Conservation (phyloP, 257 asterid genomes). For the Eucommia ulmoides region DNA sequence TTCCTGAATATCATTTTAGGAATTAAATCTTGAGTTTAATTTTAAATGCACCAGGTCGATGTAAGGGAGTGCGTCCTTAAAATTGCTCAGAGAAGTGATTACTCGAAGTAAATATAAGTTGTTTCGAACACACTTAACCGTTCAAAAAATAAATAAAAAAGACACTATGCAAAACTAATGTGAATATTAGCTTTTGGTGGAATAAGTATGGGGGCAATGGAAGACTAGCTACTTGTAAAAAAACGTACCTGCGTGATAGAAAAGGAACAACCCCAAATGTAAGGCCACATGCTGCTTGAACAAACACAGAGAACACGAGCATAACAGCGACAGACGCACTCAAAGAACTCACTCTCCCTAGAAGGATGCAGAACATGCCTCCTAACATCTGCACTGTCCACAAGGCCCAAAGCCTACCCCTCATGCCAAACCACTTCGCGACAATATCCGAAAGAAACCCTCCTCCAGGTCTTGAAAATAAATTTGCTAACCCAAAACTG, state of each 20-base stretch:
- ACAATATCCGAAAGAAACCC: slow-evolving; percentile 57
- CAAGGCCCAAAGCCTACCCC: slow-evolving; percentile 71
- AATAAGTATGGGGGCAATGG: too few relatives aligned
- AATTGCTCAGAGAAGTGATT: too few relatives aligned
- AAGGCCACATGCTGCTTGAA: slow-evolving; percentile 89
- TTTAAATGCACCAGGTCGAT: too few relatives aligned
- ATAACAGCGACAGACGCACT: slow-evolving; percentile 39
- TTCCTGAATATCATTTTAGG: too few relatives aligned
- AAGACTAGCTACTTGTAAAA: too few relatives aligned
- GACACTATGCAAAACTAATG: too few relatives aligned
- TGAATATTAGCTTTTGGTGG: too few relatives aligned
- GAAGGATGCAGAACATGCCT: slow-evolving; percentile 50
- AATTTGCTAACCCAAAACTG: slow-evolving; percentile 66
- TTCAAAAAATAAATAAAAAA: too few relatives aligned
- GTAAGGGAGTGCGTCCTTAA: too few relatives aligned
- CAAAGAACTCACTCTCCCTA: slow-evolving; percentile 54
- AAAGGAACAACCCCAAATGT: slow-evolving; percentile 84
- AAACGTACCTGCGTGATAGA: slow-evolving; percentile 58
- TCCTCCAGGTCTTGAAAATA: slow-evolving; percentile 75
- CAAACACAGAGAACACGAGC: slow-evolving; percentile 65
- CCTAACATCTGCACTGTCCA: slow-evolving; percentile 65
- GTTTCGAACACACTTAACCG: too few relatives aligned
- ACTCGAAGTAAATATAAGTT: too few relatives aligned
- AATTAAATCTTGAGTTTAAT: too few relatives aligned
- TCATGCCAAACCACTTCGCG: slow-evolving; percentile 60